Conservation (phyloP, 2,329 filamentous ascomycete genomes). For the Epichloe amarillans region DNA sequence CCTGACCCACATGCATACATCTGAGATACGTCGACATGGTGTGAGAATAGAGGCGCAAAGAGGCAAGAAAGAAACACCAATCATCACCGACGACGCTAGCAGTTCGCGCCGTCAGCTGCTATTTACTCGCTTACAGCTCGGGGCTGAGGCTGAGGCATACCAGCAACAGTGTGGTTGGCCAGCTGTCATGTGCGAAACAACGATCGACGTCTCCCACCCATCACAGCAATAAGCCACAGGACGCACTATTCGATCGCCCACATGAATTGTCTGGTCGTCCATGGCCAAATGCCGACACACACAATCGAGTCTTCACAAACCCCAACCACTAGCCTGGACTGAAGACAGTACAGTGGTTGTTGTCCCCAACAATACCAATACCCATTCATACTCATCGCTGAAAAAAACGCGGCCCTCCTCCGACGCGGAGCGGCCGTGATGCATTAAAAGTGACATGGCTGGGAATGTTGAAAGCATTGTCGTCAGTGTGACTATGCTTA, state of each 20-base stretch:
- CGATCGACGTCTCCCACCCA: neutral
- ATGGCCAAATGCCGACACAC: neutral
- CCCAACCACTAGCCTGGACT: neutral
- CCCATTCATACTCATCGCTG: neutral
- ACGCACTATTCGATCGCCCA: neutral
- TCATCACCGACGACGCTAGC: neutral
- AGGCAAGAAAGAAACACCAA: neutral
- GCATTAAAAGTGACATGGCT: neutral
- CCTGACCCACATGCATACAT: too few relatives aligned
- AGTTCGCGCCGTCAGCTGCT: neutral
- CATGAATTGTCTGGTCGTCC: neutral
- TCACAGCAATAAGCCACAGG: neutral
- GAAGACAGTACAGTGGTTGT: neutral
- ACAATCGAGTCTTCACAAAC: neutral
- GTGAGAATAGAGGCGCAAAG: neutral
- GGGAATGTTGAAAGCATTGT: neutral
- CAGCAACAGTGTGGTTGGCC: too few relatives aligned
- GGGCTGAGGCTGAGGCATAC: neutral
- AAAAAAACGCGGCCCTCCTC: neutral
- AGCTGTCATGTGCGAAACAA: slow-evolving; percentile 1
- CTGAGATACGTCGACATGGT: neutral
- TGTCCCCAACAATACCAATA: neutral
- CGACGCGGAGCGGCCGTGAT: too few relatives aligned
- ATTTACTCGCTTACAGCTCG: neutral
- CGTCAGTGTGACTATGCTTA: neutral